Conservation (phyloP, 2,329 filamentous ascomycete genomes). For the Whalleya microplaca region DNA sequence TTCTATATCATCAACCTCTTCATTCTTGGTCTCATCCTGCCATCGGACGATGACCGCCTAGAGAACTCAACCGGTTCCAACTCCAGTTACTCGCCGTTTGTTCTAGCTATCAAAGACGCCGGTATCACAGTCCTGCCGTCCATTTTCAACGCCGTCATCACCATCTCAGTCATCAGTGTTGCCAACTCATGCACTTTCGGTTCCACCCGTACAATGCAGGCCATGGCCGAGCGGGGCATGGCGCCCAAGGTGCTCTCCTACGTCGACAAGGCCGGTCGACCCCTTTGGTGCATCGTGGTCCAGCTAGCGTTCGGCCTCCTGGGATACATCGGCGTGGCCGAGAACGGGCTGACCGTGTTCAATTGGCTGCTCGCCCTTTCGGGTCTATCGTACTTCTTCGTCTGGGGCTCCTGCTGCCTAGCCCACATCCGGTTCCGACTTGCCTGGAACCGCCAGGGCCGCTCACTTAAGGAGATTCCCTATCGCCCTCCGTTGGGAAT, state of each 20-base stretch:
- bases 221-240: conserved; percentile 52
- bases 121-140: conserved; percentile 54
- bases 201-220: conserved; percentile 55
- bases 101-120: conserved; percentile 54
- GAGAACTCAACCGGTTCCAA: conserved; percentile 43
- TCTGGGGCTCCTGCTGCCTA: conserved; percentile 71
- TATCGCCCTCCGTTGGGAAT: conserved; percentile 58
- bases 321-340: conserved; percentile 58
- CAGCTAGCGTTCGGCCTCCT: conserved; percentile 62
- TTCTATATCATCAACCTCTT: conserved; percentile 58
- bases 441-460: conserved; percentile 63
- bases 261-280: conserved; percentile 64
- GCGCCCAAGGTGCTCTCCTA: conserved; percentile 62
- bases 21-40: conserved; percentile 55
- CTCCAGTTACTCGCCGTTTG: conserved; percentile 54
- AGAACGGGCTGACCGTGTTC: conserved; percentile 53
- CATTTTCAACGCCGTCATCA: conserved; percentile 59
- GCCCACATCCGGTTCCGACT: conserved; percentile 68
- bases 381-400: conserved; percentile 74
- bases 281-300: conserved; percentile 56
- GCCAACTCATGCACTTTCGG: conserved; percentile 56
- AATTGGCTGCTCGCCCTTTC: conserved; percentile 72
- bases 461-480: conserved; percentile 51
- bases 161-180: conserved; percentile 54
- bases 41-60: conserved; percentile 46